Percentiles rank a stretch among this genome's conserved stretches.
Conservation (phyloP, 192 early-diverging fungal genomes). For the Gonapodya sp. region DNA sequence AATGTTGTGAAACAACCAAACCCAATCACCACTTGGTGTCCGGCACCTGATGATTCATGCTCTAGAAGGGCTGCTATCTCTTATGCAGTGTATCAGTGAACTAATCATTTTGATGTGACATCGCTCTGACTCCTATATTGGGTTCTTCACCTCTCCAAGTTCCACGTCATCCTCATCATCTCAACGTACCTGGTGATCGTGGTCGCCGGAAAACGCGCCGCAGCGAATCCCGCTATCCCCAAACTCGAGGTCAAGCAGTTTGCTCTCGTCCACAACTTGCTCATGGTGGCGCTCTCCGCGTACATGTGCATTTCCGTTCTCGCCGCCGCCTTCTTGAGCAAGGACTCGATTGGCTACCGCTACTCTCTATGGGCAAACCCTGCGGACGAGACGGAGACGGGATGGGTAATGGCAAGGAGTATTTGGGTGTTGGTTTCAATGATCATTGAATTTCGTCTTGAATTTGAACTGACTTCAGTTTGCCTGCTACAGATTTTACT, state of each 20-base stretch:
- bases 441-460: neutral
- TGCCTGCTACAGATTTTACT: constrained; percentile 30
- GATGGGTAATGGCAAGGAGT: constrained; percentile 52
- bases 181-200: constrained; percentile 36
- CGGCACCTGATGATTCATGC: too few relatives aligned
- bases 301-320: constrained; percentile 45
- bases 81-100: too few relatives aligned
- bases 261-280: constrained; percentile 44
- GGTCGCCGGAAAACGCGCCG: constrained; percentile 31
- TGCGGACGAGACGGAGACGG: constrained; percentile 33
- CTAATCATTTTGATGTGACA: too few relatives aligned
- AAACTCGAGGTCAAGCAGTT: constrained; percentile 37
- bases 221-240: constrained; percentile 30
- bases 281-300: constrained; percentile 35
- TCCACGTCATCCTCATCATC: constrained; percentile 42
- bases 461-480: neutral
- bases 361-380: constrained; percentile 42
- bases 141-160: neutral
- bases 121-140: neutral
- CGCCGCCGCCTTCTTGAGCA: constrained; percentile 30
- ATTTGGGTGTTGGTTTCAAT: constrained; percentile 32
- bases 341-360: constrained; percentile 7
- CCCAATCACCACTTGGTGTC: too few relatives aligned
- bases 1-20: neutral
- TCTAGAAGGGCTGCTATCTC: too few relatives aligned